phyloP scores from a whole-genome alignment of 2,329 filamentous ascomycete species.

The Botryotinia calthae region DNA sequence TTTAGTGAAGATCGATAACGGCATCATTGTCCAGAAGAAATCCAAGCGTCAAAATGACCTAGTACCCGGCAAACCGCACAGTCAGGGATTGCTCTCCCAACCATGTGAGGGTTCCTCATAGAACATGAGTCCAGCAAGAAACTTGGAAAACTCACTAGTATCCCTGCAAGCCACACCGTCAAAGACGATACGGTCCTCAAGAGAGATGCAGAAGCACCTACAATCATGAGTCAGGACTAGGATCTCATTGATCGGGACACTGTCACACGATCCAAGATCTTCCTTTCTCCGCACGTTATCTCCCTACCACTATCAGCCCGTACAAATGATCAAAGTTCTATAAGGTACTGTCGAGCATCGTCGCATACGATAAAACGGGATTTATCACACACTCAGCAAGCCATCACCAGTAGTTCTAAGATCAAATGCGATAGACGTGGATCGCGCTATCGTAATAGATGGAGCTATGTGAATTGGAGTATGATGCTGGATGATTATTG shows the following conservation, averaged over 20 bases:
- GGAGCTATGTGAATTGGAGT: conserved; percentile 5
- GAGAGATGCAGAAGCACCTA: not conserved
- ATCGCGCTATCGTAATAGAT: conserved; percentile 1
- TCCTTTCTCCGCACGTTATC: not conserved
- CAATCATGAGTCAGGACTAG: conserved; percentile 10
- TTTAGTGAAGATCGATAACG: conserved; percentile 6
- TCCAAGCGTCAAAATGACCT: not conserved
- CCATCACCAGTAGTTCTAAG: conserved; percentile 5
- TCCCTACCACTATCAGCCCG: conserved; percentile 15
- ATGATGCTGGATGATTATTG: not conserved
- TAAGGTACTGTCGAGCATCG: conserved; percentile 7
- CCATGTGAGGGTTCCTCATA: not conserved
- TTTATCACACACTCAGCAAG: conserved; percentile 10
- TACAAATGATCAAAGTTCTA: conserved; percentile 14
- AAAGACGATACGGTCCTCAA: conserved; percentile 4
- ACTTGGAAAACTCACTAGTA: conserved; percentile 9
- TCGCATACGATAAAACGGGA: conserved; percentile 2
- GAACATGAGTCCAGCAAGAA: conserved; percentile 7
- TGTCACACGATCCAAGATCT: not conserved
- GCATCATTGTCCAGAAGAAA: conserved; percentile 7
- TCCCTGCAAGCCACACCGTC: conserved; percentile 8
- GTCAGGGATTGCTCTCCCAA: conserved; percentile 3
- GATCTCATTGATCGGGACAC: not conserved
- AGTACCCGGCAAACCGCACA: not conserved
- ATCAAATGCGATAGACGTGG: conserved; percentile 16